Evolutionary conservation across 345 rosid genomes (phyloP), one percentile per base, ranked within the genome.

Genomic region (Conringia planisiliqua): DNA sequence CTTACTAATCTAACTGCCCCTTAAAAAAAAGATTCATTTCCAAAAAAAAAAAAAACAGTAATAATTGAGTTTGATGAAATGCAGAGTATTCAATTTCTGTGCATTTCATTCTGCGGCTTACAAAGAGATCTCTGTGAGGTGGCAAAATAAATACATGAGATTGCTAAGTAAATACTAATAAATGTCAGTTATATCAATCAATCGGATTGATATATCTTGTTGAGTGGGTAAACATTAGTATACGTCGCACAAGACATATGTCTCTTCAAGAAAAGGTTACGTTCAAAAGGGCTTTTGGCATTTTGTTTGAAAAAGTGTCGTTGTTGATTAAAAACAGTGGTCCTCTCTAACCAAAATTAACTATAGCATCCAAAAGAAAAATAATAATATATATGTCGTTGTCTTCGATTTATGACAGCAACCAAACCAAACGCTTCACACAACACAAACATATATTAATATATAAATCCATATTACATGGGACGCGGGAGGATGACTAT

Each of bases 351-450:
- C 59, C 36, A 71, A n/a, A 71, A 22, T n/a, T n/a, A n/a, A 33
- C 44, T 22, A 10, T 32, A 70, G 46, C 39, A 70, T 33, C 1
- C 6, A 46, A 18, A 48, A 30, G 20, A 6, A 30, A 13, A 18
- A 7, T 2, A 7, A 8, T 43, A 22, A 22, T 22, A 22, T 22
- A 22, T 27, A 30, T 20, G 65, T 64, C 48, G 11, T 33, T 54
- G 50, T 54, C 64, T 43, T 44, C 71, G 22, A 43, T 73, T 43
- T 55, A 56, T 65, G 57, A 73, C 66, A 14, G 12, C 71, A 65
- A 44, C 50, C 27, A 55, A 73, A 43, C 63, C 64, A 24, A 65
- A 12, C 29, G 26, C 20, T 36, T 43, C 38, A 64, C 14, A 33
- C 43, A 30, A 29, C 54, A 36, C 35, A 30, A 3, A 18, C 43